These are phyloP conservation scores for Lodderomyces parapsilosis DNA, from an alignment of 1,139 yeast genomes.

Conservation along the genomic window DNA sequence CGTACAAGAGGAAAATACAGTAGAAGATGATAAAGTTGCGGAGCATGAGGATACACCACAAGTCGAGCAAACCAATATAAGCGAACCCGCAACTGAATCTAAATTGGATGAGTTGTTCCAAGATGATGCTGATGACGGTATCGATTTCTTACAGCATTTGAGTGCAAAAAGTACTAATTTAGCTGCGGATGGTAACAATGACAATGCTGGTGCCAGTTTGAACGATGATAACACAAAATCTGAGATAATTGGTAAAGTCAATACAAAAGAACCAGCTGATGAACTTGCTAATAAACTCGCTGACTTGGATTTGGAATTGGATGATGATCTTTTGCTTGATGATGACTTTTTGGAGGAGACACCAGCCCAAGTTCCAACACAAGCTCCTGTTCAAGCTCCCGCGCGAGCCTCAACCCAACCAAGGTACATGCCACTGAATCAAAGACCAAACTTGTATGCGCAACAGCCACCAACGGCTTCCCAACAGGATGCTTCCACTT, in stretches of 20 bases:
- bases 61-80: not conserved
- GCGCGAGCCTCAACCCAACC: not conserved
- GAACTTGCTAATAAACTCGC: slow-evolving; percentile 4
- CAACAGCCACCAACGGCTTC: slow-evolving; percentile 3
- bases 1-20: not conserved
- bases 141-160: slow-evolving; percentile 4
- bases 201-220: too few species aligned
- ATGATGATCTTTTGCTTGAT: slow-evolving; percentile 18
- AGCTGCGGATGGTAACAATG: not conserved
- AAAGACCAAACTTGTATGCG: slow-evolving; percentile 2
- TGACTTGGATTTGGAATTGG: slow-evolving; percentile 14
- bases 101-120: slow-evolving; percentile 7
- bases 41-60: not conserved
- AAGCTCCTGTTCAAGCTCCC: not conserved
- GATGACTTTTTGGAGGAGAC: slow-evolving; percentile 16
- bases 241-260: not conserved
- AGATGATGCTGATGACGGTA: slow-evolving; percentile 7
- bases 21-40: too few species aligned
- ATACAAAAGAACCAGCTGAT: not conserved
- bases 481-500: not conserved
- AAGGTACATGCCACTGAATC: slow-evolving; percentile 1
- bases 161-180: not conserved
- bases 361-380: not conserved
- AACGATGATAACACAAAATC: not conserved
- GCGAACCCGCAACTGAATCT: not conserved